Percentiles rank a stretch among this genome's conserved stretches.
phyloP scores from a whole-genome alignment of 2,329 filamentous ascomycete genomes.

The Aspergillus phoenicis region DNA sequence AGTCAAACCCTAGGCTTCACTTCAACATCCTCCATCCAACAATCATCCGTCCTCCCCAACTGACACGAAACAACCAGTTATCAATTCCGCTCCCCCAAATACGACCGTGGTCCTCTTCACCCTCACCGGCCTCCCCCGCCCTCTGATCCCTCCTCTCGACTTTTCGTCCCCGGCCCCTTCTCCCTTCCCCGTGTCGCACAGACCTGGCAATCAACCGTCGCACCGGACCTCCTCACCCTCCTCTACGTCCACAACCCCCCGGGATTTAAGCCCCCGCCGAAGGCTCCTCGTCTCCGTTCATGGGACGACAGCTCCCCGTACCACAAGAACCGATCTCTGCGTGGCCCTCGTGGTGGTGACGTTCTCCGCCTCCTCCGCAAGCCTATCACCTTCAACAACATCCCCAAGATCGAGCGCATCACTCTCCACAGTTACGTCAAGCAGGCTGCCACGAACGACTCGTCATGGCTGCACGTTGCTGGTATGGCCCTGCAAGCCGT shows the following conservation, averaged over 20 bases:
- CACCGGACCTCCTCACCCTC: conserved; percentile 83
- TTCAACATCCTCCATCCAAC: conserved; percentile 7
- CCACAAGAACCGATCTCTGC: conserved; percentile 84
- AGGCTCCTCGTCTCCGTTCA: conserved; percentile 69
- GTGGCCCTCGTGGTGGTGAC: conserved; percentile 79
- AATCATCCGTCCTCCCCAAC: conserved; percentile 1
- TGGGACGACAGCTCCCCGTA: conserved; percentile 95
- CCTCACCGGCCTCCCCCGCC: conserved; percentile 86
- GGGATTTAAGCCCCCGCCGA: conserved; percentile 63
- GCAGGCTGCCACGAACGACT: conserved; percentile 67
- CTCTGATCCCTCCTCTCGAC: conserved; percentile 83
- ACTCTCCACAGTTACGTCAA: conserved; percentile 78
- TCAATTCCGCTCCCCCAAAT: conserved; percentile 91
- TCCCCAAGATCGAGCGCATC: conserved; percentile 79
- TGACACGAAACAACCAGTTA: conserved; percentile 63
- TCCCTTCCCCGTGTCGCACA: conserved; percentile 82
- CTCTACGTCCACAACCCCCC: conserved; percentile 85
- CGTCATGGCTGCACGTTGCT: conserved; percentile 76
- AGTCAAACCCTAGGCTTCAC: neutral
- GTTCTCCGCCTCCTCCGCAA: conserved; percentile 54
- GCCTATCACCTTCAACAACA: conserved; percentile 74
- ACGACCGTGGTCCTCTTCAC: conserved; percentile 89
- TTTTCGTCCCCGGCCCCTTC: conserved; percentile 91
- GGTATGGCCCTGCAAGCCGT: conserved; percentile 85
- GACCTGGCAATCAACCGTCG: conserved; percentile 84